Evolutionary conservation across 306 rosid genomes (phyloP).

Genomic region (Hylodesmum podocarpum): DNA sequence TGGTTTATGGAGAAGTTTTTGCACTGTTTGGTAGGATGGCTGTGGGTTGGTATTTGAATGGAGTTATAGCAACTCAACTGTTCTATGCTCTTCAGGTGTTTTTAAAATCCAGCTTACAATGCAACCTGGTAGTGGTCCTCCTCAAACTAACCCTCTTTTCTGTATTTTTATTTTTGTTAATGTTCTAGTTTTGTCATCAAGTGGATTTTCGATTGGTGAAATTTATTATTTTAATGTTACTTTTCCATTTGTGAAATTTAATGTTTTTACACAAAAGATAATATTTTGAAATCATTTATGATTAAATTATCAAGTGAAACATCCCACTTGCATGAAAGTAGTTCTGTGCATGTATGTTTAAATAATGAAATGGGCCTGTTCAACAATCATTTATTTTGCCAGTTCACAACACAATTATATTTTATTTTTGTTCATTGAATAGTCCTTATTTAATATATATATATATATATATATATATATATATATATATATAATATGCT

Average conservation of each 20-base stretch:
- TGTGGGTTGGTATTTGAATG: slow-evolving; percentile 11
- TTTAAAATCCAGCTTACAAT: slow-evolving; percentile 1
- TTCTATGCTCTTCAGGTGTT: slow-evolving; percentile 36
- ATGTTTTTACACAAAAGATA: background rate
- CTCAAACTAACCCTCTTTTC: background rate
- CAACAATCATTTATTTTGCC: background rate
- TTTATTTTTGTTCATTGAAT: background rate
- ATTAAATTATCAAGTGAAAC: background rate
- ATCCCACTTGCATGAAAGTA: background rate
- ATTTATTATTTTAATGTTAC: background rate
- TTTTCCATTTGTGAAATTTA: background rate
- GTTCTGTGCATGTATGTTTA: background rate
- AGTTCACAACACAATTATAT: background rate
- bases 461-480: too few relatives aligned
- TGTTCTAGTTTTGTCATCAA: slow-evolving; percentile 14
- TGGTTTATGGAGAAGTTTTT: background rate
- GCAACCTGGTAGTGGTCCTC: slow-evolving; percentile 26
- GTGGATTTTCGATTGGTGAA: background rate
- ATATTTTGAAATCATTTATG: background rate
- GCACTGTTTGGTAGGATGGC: slow-evolving; percentile 48
- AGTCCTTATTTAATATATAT: background rate
- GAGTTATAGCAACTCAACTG: slow-evolving; percentile 26
- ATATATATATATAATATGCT: too few relatives aligned
- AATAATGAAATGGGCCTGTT: background rate
- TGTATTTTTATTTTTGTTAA: background rate